Base-by-base conservation (phyloP, 2,329 filamentous ascomycete genomes). In the Niveomyces coronatus region DNA sequence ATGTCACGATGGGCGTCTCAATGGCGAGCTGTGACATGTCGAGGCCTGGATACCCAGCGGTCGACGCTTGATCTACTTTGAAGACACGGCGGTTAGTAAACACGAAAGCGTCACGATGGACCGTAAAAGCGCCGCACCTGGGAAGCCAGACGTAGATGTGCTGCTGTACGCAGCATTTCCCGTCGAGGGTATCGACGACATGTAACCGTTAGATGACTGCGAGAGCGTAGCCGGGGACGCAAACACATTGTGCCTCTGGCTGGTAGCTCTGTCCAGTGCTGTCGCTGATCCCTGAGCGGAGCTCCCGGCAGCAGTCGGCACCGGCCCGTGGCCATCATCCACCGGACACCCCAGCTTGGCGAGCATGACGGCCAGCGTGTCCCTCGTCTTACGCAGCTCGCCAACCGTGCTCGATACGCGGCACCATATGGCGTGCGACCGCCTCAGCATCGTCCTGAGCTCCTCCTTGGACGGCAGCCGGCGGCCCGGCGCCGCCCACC, bases 301-400 rank as follows among this genome's bases (percentile, higher is more conserved):
- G 30, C 37, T 22, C 31, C 36, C 8, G 44, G 39, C 5, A 38
- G 38, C 11, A 45, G 37, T 23, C 18, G 31, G 18, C 18, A 22
- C 28, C 13, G 36, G 22, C 9, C 27, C 16, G 14, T 19, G 17
- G 6, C 14, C 31, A 18, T 29, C 40, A 10, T 49, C 47, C 8
- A 57, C 49, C 2, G 57, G 52, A 17, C 46, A 48, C 4, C 57
- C 60, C 6, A 71, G 52, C 45, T 62, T 67, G 3, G 53, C 51
- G 23, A 71, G 51, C 59, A 73, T 68, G 4, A 57, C 61, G 5
- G 58, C 55, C 37, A 73, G 49, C 6, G 68, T 62, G 24, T 62
- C 59, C 9, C 59, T 61, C 18, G 68, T 67, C 52, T 68, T 71
- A 28, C 52, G 60, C 32, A 65, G 57, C 39, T 69, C 68, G 2